Evolutionary conservation across 495 filamentous ascomycete species (phyloP), one percentile per base, ranked within the genome.

Genomic region (Penicillium lividum): DNA sequence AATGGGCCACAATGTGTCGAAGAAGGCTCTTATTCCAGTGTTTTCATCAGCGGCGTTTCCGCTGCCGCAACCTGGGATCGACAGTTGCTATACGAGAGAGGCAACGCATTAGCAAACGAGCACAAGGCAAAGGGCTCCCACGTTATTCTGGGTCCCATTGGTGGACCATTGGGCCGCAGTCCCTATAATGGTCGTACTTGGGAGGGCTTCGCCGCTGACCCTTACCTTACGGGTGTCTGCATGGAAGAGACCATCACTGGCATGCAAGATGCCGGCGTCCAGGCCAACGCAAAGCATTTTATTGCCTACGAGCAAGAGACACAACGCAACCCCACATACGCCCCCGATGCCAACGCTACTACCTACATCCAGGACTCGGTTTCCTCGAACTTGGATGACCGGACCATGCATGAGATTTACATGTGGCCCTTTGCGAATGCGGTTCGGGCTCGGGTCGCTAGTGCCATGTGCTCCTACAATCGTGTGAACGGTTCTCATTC

Each of bases 381-480:
- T 25, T 65, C 76, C 64, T 42, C 82, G 65, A 65, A 71, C 22
- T 53, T 75, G 40, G 89, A 92, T 63, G 91, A 92, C 66, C 77
- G 89, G 45, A 86, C 89, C 0, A 68, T 92, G 59, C 89, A 93
- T 66, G 91, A 95, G 66, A 69, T 95, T 47, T 95, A 95, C 60
- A 74, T 89, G 30, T 95, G 91, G 91, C 82, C 82, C 0, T 91
- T 90, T 68, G 80, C 82, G 31, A 82, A 90, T 61, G 84, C 86
- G 0, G 80, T 88, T 1, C 79, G 78, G 34, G 86, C 88, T 1
- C 80, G 83, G 6, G 82, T 79, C 4, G 85, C 79, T 1, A 82
- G 76, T 46, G 74, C 89, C 44, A 89, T 90, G 86, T 89, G 86
- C 70, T 86, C 84, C 4, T 91, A 91, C 59, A 81, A 89, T 47